Evolutionary conservation across 768 basidiomycete species (phyloP).

Genomic region (Naganishia friedmannii): DNA sequence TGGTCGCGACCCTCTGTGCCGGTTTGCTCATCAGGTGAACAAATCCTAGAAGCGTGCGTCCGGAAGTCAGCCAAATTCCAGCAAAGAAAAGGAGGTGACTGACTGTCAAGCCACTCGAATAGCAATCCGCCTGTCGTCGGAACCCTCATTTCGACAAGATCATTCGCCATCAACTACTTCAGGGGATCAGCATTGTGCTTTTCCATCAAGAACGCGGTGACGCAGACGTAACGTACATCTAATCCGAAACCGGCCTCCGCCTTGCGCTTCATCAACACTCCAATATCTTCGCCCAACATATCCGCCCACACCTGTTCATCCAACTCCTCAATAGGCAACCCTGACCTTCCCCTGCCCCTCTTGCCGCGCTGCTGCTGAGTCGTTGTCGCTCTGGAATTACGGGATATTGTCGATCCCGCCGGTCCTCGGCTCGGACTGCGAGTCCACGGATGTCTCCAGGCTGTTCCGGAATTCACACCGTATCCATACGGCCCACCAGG

Average conservation of each 20-base stretch:
- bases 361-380: neutral
- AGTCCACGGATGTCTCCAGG: conserved; percentile 20
- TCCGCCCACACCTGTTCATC: conserved; percentile 33
- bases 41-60: conserved; percentile 34
- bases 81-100: conserved; percentile 1
- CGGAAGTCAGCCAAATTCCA: neutral
- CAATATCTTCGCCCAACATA: conserved; percentile 41
- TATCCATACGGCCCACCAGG: neutral
- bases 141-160: conserved; percentile 41
- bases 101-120: conserved; percentile 48
- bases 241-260: conserved; percentile 48
- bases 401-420: conserved; percentile 25
- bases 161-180: conserved; percentile 41
- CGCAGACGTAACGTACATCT: conserved; percentile 44
- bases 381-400: neutral
- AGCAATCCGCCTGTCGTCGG: conserved; percentile 39
- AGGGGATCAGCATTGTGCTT: neutral
- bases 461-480: conserved; percentile 4
- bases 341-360: neutral
- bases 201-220: neutral
- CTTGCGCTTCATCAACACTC: conserved; percentile 40
- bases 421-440: neutral
- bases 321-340: neutral
- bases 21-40: conserved; percentile 40
- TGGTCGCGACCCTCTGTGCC: conserved; percentile 21